These are phyloP conservation scores for Mucor mucedo DNA, from an alignment of 371 early-diverging fungal genomes.

Conservation along the genomic window DNA sequence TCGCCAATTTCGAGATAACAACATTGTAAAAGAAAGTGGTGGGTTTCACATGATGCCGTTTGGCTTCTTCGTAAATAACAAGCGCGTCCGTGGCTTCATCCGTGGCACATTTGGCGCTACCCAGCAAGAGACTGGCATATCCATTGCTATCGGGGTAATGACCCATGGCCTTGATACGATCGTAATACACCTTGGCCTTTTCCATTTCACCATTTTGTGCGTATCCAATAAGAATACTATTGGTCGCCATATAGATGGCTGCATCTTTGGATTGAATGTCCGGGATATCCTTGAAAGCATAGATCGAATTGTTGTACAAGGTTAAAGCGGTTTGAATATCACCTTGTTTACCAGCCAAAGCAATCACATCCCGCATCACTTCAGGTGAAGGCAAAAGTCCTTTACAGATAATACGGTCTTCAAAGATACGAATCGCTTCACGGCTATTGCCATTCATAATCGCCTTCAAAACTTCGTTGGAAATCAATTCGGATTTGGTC, in stretches of 20 bases:
- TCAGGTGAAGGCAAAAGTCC: slow-evolving; percentile 40
- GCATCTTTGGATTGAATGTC: slow-evolving; percentile 15
- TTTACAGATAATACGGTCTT: slow-evolving; percentile 25
- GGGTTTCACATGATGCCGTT: slow-evolving; percentile 61
- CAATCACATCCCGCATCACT: slow-evolving; percentile 45
- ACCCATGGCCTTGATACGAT: slow-evolving; percentile 55
- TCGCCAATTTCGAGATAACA: slow-evolving; percentile 66
- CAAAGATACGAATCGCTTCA: slow-evolving; percentile 31
- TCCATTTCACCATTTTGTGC: slow-evolving; percentile 62
- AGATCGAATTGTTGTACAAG: slow-evolving; percentile 47
- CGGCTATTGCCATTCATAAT: slow-evolving; percentile 29
- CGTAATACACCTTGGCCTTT: slow-evolving; percentile 60
- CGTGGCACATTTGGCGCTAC: slow-evolving; percentile 53
- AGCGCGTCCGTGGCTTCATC: slow-evolving; percentile 65
- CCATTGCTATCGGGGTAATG: slow-evolving; percentile 54
- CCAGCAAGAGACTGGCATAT: slow-evolving; percentile 54
- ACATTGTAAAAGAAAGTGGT: slow-evolving; percentile 72
- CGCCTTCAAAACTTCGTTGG: slow-evolving; percentile 34
- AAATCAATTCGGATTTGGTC: slow-evolving; percentile 12
- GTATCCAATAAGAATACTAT: slow-evolving; percentile 63
- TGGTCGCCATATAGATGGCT: slow-evolving; percentile 51
- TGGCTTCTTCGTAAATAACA: slow-evolving; percentile 65
- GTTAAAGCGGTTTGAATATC: slow-evolving; percentile 31
- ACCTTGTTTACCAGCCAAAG: slow-evolving; percentile 46
- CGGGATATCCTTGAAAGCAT: slow-evolving; percentile 83